Evolutionary conservation across 2,329 filamentous ascomycete species (phyloP), one percentile per base, ranked within the genome.

Genomic region (Sclerotinia subarctica): DNA sequence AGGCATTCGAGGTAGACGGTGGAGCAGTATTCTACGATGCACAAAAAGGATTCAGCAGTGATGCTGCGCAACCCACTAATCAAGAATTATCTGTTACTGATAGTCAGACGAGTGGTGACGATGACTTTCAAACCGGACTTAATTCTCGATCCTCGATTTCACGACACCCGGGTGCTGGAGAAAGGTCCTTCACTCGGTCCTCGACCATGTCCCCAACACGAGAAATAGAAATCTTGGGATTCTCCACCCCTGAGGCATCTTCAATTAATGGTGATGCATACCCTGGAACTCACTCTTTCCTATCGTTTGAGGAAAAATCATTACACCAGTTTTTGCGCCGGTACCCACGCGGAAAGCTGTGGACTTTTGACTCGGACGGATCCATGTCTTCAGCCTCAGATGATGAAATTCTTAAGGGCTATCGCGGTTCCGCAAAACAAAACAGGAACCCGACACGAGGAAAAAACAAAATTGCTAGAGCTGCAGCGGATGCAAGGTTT

Each of bases 311-410:
- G n/a, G 75, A 77, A 60, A 75, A 73, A 49, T 66, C 71, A 2
- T 67, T 78, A 29, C 72, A 75, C 15, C 64, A 69, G 17, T 73
- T 82, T 17, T 73, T 82, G 13, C 77, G 76, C 32, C 79, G 80
- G n/a, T 83, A 83, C 68, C 79, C 80, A 6, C 78, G 79, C 64
- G 82, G 82, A 17, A 82, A 82, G 60, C 71, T 84, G 1, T 83
- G 81, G 81, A 81, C 80, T 1, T 82, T 83, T 67, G 80, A 82
- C 58, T 78, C 75, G 2, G 80, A 81, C 71, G 79, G 80, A 0
- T 72, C 77, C 44, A 69, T 82, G 1, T 80, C 79, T 5, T 80
- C 80, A 5, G 79, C 80, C 2, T 82, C 81, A 0, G 81, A 82
- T 49, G 81, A 82, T 49, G 80, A 82, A 19, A 46, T 29, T 13